Conservation (phyloP, 129 eudicot genomes). For the Oenanthe sinensis region DNA sequence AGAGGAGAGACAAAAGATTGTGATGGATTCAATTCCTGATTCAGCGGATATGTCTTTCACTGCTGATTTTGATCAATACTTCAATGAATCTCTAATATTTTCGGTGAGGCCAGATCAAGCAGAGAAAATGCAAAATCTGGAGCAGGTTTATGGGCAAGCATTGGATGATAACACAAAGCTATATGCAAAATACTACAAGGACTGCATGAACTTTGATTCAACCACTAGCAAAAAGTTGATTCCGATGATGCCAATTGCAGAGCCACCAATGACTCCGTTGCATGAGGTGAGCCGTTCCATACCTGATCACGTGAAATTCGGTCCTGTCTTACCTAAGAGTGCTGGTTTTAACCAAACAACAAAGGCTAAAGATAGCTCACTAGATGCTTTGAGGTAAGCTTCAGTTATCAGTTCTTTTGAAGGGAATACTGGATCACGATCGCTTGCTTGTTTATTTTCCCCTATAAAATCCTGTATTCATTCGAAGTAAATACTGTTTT, state of each 20-base stretch:
- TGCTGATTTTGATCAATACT: constrained; percentile 60
- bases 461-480: background rate
- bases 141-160: constrained; percentile 58
- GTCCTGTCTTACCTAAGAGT: constrained; percentile 74
- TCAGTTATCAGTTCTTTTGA: background rate
- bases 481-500: background rate
- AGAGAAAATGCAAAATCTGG: constrained; percentile 58
- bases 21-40: constrained; percentile 81
- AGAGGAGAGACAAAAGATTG: constrained; percentile 58
- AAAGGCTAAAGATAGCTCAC: constrained; percentile 33
- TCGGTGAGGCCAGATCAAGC: constrained; percentile 83
- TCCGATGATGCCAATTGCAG: constrained; percentile 77
- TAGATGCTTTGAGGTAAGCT: constrained; percentile 50
- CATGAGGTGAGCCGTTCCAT: constrained; percentile 62
- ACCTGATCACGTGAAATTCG: constrained; percentile 71
- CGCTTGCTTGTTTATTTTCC: background rate
- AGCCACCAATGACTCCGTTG: constrained; percentile 79
- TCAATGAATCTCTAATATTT: constrained; percentile 59
- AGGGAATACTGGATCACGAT: background rate
- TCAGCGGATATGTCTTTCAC: constrained; percentile 61
- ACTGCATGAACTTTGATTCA: constrained; percentile 49
- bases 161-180: constrained; percentile 67
- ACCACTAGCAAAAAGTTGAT: constrained; percentile 38
- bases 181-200: constrained; percentile 63
- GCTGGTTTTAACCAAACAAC: constrained; percentile 66